Conservation (phyloP, 2,329 filamentous ascomycete species). For the Phialemoniopsis sp. region DNA sequence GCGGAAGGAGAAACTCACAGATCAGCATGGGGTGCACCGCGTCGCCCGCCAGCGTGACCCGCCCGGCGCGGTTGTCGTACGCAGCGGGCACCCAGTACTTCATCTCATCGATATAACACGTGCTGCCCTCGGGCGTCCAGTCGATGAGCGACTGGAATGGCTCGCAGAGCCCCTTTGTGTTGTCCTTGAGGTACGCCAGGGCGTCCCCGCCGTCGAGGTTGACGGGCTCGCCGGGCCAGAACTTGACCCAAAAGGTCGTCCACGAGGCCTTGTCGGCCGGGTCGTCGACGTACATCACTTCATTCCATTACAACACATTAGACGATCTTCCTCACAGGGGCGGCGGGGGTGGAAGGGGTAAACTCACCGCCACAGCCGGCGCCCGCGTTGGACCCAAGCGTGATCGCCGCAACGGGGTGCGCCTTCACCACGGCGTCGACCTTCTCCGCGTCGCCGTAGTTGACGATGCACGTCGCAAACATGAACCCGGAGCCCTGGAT, state of each 20-base stretch:
- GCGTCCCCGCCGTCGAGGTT: constrained; percentile 27
- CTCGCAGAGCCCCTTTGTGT: constrained; percentile 18
- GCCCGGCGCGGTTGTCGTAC: constrained; percentile 23
- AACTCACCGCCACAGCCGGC: constrained; percentile 22
- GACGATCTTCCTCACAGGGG: too few species aligned
- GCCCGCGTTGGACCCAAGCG: constrained; percentile 21
- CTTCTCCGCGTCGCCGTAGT: constrained; percentile 17
- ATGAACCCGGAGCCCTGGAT: constrained; percentile 18
- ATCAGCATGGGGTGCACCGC: constrained; percentile 39
- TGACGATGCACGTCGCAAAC: constrained; percentile 20
- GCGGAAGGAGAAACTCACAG: too few species aligned
- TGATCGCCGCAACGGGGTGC: constrained; percentile 23
- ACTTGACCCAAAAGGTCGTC: constrained; percentile 28
- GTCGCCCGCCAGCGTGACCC: constrained; percentile 32
- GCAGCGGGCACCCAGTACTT: constrained; percentile 26
- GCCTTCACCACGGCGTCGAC: constrained; percentile 16
- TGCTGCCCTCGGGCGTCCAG: constrained; percentile 24
- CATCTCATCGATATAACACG: constrained; percentile 27
- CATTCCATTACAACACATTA: too few species aligned
- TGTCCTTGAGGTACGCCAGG: constrained; percentile 20
- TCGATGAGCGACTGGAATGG: constrained; percentile 25
- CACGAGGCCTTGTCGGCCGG: constrained; percentile 18
- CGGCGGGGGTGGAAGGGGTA: not conserved
- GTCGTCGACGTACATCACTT: constrained; percentile 18
- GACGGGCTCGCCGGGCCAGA: constrained; percentile 21